Percentiles rank a stretch among this genome's conserved stretches.
Conservation (phyloP, 805 yeast species). For the Candida coleopterorum region DNA sequence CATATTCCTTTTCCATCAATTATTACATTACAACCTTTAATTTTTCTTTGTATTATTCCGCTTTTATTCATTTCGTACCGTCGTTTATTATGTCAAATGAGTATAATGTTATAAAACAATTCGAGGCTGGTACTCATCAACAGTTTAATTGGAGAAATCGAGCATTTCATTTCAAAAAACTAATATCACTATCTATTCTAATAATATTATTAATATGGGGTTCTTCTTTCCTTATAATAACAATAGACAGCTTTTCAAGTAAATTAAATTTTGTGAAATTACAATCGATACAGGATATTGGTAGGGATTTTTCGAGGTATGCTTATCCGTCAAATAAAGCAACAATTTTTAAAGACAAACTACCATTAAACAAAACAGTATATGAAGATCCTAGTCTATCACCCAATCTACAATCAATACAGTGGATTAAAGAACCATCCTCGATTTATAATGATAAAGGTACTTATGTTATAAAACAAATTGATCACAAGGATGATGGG, state of each 20-base stretch:
- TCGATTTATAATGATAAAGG: conserved; percentile 57
- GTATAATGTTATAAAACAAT: background rate
- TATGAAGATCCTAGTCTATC: conserved; percentile 52
- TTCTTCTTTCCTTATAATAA: conserved; percentile 23
- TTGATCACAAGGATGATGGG: conserved; percentile 21
- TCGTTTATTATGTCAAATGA: background rate
- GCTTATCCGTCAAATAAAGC: conserved; percentile 9
- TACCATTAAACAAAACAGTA: conserved; percentile 24
- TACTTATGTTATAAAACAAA: conserved; percentile 46
- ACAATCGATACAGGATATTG: conserved; percentile 3
- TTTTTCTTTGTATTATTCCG: background rate
- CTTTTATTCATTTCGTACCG: background rate
- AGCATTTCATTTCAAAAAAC: background rate
- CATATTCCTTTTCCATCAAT: background rate
- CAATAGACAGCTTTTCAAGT: conserved; percentile 15
- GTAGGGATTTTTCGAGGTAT: conserved; percentile 3
- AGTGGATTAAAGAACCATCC: conserved; percentile 61
- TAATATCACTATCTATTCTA: conserved; percentile 13
- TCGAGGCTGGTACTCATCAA: background rate
- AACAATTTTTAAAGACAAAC: conserved; percentile 15
- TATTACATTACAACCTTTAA: background rate
- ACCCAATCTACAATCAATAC: conserved; percentile 52
- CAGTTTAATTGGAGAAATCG: background rate
- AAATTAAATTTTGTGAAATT: conserved; percentile 1
- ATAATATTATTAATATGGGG: conserved; percentile 34